A percentile compares a stretch with the other conserved stretches of the same genome.
phyloP scores from a whole-genome alignment of 768 basidiomycete species.

The Pholiota microspora region DNA sequence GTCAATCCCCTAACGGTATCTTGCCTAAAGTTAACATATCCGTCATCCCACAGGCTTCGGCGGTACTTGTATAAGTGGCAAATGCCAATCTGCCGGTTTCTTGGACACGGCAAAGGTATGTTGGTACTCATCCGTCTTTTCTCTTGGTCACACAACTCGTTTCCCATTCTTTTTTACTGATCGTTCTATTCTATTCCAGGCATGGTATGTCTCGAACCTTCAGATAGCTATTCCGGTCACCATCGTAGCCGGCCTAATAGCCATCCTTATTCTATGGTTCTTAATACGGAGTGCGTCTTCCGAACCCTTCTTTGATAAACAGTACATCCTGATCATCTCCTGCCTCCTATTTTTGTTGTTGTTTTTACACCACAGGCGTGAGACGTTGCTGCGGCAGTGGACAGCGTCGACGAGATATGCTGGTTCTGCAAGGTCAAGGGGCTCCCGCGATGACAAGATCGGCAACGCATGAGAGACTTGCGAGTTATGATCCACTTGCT shows the following conservation, averaged over 20 bases:
- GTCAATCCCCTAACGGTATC: slow-evolving; percentile 5
- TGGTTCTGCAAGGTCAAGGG: slow-evolving; percentile 15
- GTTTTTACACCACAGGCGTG: slow-evolving; percentile 16
- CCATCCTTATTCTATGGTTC: slow-evolving; percentile 54
- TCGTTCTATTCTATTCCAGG: slow-evolving; percentile 33
- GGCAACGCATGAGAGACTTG: slow-evolving; percentile 23
- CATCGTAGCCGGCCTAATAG: slow-evolving; percentile 63
- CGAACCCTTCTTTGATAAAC: slow-evolving; percentile 4
- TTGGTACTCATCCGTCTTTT: slow-evolving; percentile 4
- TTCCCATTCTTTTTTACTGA: slow-evolving; percentile 3
- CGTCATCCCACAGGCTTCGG: slow-evolving; percentile 51
- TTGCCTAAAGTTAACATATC: neutral
- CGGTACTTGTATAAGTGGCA: slow-evolving; percentile 61
- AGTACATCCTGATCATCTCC: slow-evolving; percentile 2
- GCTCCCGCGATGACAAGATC: slow-evolving; percentile 15
- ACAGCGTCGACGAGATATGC: slow-evolving; percentile 12
- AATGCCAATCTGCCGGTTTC: slow-evolving; percentile 58
- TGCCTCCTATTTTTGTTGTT: slow-evolving; percentile 5
- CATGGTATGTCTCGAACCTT: slow-evolving; percentile 76
- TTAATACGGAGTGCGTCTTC: slow-evolving; percentile 40
- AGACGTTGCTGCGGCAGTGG: slow-evolving; percentile 29
- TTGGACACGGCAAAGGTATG: slow-evolving; percentile 61
- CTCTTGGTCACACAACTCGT: slow-evolving; percentile 6
- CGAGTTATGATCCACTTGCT: slow-evolving; percentile 22
- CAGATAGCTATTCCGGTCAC: slow-evolving; percentile 81